Evolutionary conservation across 2,329 filamentous ascomycete species (phyloP).

Genomic region (Cladosporium cucumerinum): DNA sequence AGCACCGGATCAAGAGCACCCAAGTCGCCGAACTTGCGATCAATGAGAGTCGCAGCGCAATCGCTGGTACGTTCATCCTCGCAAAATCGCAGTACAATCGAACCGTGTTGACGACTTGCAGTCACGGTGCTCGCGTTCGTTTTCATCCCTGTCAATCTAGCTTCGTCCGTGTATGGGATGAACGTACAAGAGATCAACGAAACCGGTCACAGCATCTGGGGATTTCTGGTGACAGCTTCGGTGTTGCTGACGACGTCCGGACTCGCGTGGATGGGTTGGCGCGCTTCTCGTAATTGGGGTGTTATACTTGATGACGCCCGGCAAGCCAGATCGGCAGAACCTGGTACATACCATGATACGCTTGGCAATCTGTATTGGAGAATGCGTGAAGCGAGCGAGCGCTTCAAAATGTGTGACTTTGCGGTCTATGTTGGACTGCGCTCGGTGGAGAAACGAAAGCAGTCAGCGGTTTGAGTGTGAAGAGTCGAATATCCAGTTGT

Average conservation of each 20-base stretch:
- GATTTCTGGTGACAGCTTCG: background rate
- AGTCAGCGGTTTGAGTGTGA: background rate
- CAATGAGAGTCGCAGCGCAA: background rate
- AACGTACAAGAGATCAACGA: background rate
- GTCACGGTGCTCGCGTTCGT: conserved; percentile 6
- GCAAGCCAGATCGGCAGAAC: too few species aligned
- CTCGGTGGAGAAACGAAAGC: background rate
- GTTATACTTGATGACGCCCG: too few species aligned
- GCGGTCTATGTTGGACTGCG: background rate
- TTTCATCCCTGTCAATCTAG: conserved; percentile 1
- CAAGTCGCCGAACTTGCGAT: background rate
- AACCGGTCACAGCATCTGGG: conserved; percentile 6
- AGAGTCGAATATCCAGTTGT: background rate
- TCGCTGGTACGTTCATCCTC: background rate
- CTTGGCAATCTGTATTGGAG: too few species aligned
- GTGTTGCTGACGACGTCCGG: background rate
- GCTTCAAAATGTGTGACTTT: too few species aligned
- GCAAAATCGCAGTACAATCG: too few species aligned
- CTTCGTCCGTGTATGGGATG: background rate
- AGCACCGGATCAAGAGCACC: background rate
- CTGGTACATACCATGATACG: too few species aligned
- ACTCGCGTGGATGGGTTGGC: background rate
- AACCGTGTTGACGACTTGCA: background rate
- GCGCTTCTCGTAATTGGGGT: background rate
- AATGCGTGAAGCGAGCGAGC: too few species aligned